These are phyloP conservation scores for Suillus alpinus DNA, from an alignment of 768 basidiomycete genomes.

Conservation along the genomic window DNA sequence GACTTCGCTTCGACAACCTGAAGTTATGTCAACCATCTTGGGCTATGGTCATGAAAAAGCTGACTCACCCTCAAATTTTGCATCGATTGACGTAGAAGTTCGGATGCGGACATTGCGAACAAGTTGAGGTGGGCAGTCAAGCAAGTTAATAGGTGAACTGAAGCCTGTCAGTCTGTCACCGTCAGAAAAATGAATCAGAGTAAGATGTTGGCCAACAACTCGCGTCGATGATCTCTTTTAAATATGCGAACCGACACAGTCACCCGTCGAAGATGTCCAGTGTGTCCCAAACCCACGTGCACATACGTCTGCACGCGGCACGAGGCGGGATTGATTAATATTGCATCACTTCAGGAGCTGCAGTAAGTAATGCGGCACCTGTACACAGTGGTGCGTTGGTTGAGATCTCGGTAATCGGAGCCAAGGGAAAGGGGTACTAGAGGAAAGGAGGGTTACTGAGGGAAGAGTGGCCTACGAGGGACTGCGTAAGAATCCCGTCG, in stretches of 20 bases:
- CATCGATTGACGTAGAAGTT: neutral
- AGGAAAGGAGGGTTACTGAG: no score
- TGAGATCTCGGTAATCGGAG: neutral
- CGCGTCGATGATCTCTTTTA: no score
- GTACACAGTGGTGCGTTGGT: conserved; percentile 26
- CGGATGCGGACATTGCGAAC: neutral
- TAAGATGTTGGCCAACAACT: no score
- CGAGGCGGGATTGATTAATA: conserved; percentile 9
- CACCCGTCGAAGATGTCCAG: no score
- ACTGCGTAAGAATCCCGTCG: no score
- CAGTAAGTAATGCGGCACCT: conserved; percentile 27
- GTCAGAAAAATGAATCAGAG: neutral
- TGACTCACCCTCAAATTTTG: neutral
- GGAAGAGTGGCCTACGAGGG: neutral
- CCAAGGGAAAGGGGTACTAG: neutral
- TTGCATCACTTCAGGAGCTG: conserved; percentile 33
- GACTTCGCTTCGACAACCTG: neutral
- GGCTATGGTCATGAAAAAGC: neutral
- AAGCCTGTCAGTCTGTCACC: neutral
- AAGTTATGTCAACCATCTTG: neutral
- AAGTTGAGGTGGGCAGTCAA: neutral
- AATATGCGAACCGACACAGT: no score
- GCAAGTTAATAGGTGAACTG: neutral
- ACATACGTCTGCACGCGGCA: neutral
- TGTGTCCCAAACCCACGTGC: no score